Evolutionary conservation across 768 basidiomycete species (phyloP), one percentile per base, ranked within the genome.

Genomic region (Boletus vermiculosoides): DNA sequence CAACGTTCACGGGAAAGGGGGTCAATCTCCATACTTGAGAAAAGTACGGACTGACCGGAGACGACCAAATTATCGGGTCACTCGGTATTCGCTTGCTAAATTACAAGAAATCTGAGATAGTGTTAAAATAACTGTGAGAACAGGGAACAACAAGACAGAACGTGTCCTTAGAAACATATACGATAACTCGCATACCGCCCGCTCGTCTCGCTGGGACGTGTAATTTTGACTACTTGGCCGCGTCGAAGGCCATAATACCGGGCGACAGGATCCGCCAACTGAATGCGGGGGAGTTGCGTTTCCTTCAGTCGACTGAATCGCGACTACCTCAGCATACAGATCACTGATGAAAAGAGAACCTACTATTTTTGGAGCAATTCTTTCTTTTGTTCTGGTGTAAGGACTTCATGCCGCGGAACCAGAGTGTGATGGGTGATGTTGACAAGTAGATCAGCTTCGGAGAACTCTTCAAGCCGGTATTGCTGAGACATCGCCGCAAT

Each of bases 191-290:
- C 89, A 65, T 94, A 95, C 57, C 92, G 85, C 50, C 96, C 96
- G 60, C 90, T 92, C 18, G 97, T 99, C 79, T 98, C 97, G 74
- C 92, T 94, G 28, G 94, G 92, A 66, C 97, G 80, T 57, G 90
- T 98, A 66, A 99, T 98, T 79, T 97, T 98, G 74, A 99, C 97
- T 46, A 99, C 97, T 72, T 96, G 93, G 28, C 96, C 95, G 49
- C 97, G 84, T 65, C 86, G 83, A 55, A 99, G 83, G 50, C 97
- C 97, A 76, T 98, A 99, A 73, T 99, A 98, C 57, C 95, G 85
- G 41, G 97, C 94, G n/a, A 99, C 96, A 11, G 97, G 97, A 73
- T 99, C 97, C 28, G 88, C 86, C 42, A 97, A 74, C 75, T 98
- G 95, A 61, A 99, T 98, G 23, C 97, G 91, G 47, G 97, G 97